These are phyloP conservation scores for Ceratocystis lukuohia DNA, from an alignment of 2,329 filamentous ascomycete genomes.

Conservation along the genomic window DNA sequence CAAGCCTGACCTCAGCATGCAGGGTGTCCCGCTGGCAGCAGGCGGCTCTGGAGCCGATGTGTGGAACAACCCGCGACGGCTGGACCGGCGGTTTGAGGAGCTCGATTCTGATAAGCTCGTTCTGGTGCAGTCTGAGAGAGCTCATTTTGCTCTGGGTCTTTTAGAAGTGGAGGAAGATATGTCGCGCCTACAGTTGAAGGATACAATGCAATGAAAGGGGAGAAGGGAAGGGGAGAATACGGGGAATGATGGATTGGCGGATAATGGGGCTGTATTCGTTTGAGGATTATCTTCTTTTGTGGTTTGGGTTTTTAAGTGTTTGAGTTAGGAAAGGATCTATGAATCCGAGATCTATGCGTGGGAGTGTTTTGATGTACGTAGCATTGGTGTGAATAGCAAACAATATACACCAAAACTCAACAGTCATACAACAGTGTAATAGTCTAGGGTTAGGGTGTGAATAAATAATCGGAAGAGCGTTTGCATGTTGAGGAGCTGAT, in stretches of 20 bases:
- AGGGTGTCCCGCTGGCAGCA: conserved; percentile 38
- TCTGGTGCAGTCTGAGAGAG: conserved; percentile 47
- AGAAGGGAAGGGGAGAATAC: neutral
- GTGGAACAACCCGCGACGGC: conserved; percentile 38
- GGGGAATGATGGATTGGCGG: neutral
- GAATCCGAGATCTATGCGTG: no score
- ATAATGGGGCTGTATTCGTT: no score
- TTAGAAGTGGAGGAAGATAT: conserved; percentile 68
- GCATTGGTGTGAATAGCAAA: no score
- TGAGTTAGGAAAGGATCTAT: no score
- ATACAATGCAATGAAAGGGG: conserved; percentile 22
- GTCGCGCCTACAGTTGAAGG: conserved; percentile 44
- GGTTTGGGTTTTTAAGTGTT: no score
- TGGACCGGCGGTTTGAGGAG: conserved; percentile 40
- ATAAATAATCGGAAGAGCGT: no score
- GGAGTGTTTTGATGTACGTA: no score
- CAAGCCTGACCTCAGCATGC: conserved; percentile 31
- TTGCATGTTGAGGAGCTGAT: no score
- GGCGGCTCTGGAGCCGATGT: conserved; percentile 33
- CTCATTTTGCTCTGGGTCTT: conserved; percentile 66
- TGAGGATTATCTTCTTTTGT: no score
- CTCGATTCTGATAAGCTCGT: conserved; percentile 37
- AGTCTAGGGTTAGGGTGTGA: no score
- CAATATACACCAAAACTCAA: no score
- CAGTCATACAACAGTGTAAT: no score